phyloP scores from a whole-genome alignment of 345 rosid genomes.

The Cardamine resedifolia region DNA sequence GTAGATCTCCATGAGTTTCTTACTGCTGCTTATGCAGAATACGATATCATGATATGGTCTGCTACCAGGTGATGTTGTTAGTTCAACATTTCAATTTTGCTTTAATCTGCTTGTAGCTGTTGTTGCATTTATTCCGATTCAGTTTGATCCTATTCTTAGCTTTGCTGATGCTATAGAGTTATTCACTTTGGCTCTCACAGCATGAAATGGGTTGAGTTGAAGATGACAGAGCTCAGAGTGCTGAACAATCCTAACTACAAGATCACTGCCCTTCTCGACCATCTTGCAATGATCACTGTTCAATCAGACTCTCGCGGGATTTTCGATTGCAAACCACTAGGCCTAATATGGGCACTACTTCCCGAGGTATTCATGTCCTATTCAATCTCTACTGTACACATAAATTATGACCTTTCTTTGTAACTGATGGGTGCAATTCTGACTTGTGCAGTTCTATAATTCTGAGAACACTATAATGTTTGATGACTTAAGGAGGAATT shows the following conservation, averaged over 20 bases:
- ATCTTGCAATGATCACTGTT: constrained; percentile 92
- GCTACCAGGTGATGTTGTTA: constrained; percentile 68
- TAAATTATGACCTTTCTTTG: not conserved
- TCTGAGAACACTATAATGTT: constrained; percentile 94
- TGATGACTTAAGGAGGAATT: constrained; percentile 84
- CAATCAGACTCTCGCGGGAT: constrained; percentile 83
- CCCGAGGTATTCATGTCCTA: constrained; percentile 59
- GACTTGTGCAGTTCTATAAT: constrained; percentile 61
- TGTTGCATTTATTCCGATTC: not conserved
- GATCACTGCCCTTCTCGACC: constrained; percentile 91
- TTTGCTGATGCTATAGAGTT: constrained; percentile 2
- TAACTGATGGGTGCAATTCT: not conserved
- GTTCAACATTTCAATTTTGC: not conserved
- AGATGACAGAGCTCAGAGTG: constrained; percentile 98
- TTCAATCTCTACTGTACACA: not conserved
- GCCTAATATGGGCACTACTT: constrained; percentile 84
- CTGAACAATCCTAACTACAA: constrained; percentile 83
- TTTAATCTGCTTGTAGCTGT: not conserved
- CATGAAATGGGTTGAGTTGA: constrained; percentile 98
- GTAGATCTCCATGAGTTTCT: constrained; percentile 98
- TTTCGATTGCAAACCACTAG: constrained; percentile 94
- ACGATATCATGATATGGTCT: constrained; percentile 97
- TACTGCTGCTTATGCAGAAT: constrained; percentile 81
- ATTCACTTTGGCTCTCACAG: constrained; percentile 42
- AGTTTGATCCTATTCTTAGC: not conserved